Evolutionary conservation across 345 rosid species (phyloP).

Genomic region (Brassica juncea): DNA sequence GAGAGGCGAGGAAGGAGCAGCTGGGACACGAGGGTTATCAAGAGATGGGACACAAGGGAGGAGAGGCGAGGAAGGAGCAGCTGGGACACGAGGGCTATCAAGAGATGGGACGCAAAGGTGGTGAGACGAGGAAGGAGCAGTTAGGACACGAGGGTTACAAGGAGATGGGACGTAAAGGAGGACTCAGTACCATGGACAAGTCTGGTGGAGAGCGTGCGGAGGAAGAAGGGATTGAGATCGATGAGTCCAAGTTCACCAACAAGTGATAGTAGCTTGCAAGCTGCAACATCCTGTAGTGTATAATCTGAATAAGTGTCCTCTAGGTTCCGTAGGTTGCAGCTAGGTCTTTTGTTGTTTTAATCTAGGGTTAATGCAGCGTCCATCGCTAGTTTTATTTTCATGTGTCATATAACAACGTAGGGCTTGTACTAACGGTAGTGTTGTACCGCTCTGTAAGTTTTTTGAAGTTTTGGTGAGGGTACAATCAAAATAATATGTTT

Average conservation of each 20-base stretch:
- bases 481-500: slow-evolving; percentile 22
- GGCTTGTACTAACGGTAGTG: slow-evolving; percentile 17
- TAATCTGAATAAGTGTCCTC: slow-evolving; percentile 27
- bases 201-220: slow-evolving; percentile 65
- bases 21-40: slow-evolving; percentile 68
- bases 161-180: slow-evolving; percentile 77
- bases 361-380: neutral
- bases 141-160: slow-evolving; percentile 71
- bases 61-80: slow-evolving; percentile 18
- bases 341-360: neutral
- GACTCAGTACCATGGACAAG: slow-evolving; percentile 58
- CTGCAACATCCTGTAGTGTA: slow-evolving; percentile 15
- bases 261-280: slow-evolving; percentile 11
- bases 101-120: slow-evolving; percentile 39
- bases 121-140: slow-evolving; percentile 72
- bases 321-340: slow-evolving; percentile 12
- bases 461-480: slow-evolving; percentile 20
- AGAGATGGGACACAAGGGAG: slow-evolving; percentile 77
- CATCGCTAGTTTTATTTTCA: neutral
- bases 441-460: slow-evolving; percentile 19
- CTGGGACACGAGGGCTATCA: neutral
- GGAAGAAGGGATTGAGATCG: slow-evolving; percentile 57
- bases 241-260: slow-evolving; percentile 69
- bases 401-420: neutral
- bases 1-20: slow-evolving; percentile 73